Conservation (phyloP, 176 grass and related monocot species). For the Metroxylon sagu region DNA sequence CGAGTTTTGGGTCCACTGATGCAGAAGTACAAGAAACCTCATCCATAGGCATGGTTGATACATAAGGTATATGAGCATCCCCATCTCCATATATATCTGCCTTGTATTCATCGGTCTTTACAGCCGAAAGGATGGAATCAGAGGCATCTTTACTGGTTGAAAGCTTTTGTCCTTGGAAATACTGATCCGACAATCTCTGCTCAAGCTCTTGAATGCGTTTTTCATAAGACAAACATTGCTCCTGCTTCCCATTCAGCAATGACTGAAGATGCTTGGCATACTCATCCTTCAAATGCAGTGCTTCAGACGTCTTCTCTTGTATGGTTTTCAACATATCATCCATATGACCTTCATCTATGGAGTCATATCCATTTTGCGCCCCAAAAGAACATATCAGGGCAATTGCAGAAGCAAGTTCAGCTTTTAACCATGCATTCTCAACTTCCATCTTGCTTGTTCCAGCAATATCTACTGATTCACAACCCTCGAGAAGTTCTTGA, state of each 20-base stretch:
- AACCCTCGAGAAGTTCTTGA: constrained; percentile 45
- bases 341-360: constrained; percentile 50
- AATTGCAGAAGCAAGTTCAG: constrained; percentile 91
- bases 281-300: constrained; percentile 71
- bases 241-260: constrained; percentile 50
- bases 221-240: constrained; percentile 63
- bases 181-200: constrained; percentile 58
- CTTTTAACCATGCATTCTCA: constrained; percentile 87
- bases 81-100: constrained; percentile 39
- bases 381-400: constrained; percentile 50
- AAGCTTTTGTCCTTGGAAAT: constrained; percentile 56
- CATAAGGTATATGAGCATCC: constrained; percentile 36
- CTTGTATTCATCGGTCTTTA: constrained; percentile 49
- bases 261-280: constrained; percentile 64
- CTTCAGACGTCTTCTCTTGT: constrained; percentile 64
- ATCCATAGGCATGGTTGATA: constrained; percentile 71
- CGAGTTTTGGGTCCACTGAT: constrained; percentile 24
- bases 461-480: constrained; percentile 61
- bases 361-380: constrained; percentile 54
- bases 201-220: constrained; percentile 91
- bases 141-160: constrained; percentile 44
- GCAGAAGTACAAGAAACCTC: constrained; percentile 71
- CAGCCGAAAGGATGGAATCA: constrained; percentile 42
- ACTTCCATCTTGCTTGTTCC: constrained; percentile 92
- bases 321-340: constrained; percentile 44